These are phyloP conservation scores for Phytophthora constricta DNA, from an alignment of 352 stramenopile genomes.

Conservation along the genomic window DNA sequence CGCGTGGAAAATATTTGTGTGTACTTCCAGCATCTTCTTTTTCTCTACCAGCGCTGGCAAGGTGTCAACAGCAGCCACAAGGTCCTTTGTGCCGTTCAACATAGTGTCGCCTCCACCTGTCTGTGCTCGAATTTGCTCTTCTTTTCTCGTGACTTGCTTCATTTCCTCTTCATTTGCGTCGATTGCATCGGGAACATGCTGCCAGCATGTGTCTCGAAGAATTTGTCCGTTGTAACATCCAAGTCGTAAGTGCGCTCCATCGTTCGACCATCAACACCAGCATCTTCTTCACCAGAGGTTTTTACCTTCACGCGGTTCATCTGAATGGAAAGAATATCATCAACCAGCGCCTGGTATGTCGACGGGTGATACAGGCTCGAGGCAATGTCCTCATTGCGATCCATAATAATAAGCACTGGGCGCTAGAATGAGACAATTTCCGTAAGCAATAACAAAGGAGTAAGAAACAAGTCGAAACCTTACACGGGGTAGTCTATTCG, in stretches of 20 bases:
- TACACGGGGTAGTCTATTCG: not conserved
- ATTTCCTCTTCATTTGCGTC: constrained; percentile 90
- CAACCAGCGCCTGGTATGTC: constrained; percentile 94
- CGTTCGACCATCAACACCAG: constrained; percentile 30
- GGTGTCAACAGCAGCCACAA: constrained; percentile 86
- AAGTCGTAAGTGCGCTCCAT: constrained; percentile 83
- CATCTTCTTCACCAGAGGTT: constrained; percentile 46
- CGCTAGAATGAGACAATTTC: constrained; percentile 66
- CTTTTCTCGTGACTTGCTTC: constrained; percentile 87
- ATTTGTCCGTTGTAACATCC: constrained; percentile 83
- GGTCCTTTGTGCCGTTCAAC: constrained; percentile 82
- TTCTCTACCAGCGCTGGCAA: constrained; percentile 83
- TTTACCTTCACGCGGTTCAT: constrained; percentile 96
- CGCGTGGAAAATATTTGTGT: constrained; percentile 90
- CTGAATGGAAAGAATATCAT: constrained; percentile 96
- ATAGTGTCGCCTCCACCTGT: constrained; percentile 72
- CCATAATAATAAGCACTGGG: constrained; percentile 97
- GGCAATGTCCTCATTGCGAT: constrained; percentile 97
- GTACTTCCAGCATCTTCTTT: constrained; percentile 90
- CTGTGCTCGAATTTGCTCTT: constrained; percentile 82
- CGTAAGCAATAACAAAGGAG: too few relatives aligned
- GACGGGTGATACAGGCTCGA: constrained; percentile 96
- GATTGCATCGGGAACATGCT: constrained; percentile 83
- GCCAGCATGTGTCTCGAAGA: constrained; percentile 81
- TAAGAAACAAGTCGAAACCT: too few relatives aligned